Percentiles rank a stretch among this genome's conserved stretches.
Conservation (phyloP, 148 eudicot species). For the Polygonum maritimum region DNA sequence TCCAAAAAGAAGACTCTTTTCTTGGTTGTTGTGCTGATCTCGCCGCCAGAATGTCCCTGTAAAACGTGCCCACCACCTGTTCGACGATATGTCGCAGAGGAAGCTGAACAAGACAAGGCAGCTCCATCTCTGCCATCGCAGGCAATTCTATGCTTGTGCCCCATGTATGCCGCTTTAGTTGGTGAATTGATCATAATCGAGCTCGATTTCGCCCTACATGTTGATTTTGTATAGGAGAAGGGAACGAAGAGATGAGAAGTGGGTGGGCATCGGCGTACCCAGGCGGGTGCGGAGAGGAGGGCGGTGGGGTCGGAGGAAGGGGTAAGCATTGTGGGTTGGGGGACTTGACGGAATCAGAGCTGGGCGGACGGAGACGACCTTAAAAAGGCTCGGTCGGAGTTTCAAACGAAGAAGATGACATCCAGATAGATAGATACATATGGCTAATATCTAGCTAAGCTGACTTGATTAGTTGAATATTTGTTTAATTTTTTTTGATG, state of each 20-base stretch:
- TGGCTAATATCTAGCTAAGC: too few relatives aligned
- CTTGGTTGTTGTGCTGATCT: conserved; percentile 18
- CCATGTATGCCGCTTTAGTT: background rate
- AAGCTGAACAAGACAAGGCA: conserved; percentile 6
- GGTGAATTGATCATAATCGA: background rate
- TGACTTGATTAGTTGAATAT: too few relatives aligned
- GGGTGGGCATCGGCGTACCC: background rate
- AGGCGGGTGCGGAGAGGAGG: too few relatives aligned
- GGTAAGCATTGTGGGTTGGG: too few relatives aligned
- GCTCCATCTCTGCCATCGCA: background rate
- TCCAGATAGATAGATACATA: too few relatives aligned
- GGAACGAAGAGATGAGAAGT: background rate
- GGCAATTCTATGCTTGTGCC: background rate
- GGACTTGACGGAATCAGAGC: too few relatives aligned
- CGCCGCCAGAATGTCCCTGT: conserved; percentile 1
- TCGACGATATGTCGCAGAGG: conserved; percentile 18
- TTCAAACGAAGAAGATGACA: too few relatives aligned
- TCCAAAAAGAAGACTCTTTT: conserved; percentile 83
- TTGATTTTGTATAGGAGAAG: background rate
- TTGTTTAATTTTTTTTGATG: too few relatives aligned
- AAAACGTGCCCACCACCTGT: conserved; percentile 17
- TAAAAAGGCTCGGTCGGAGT: too few relatives aligned
- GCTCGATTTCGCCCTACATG: background rate
- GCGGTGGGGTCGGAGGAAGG: too few relatives aligned
- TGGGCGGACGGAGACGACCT: too few relatives aligned